phyloP scores from a whole-genome alignment of 768 basidiomycete species.

The Phylloporus sp. region DNA sequence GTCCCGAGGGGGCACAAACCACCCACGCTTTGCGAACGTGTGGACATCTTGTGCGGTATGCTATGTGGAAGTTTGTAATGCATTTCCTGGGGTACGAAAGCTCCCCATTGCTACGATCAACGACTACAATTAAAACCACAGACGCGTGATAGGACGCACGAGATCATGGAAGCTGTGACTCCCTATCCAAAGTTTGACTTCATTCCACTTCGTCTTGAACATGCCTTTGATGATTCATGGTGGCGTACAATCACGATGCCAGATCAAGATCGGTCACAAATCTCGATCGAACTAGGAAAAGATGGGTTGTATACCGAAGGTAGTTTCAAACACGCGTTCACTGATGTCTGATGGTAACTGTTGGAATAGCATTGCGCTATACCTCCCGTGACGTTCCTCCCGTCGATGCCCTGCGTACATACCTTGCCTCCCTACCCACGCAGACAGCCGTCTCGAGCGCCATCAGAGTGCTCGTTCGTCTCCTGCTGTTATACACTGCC shows the following conservation, averaged over 20 bases:
- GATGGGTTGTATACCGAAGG: slow-evolving; percentile 44
- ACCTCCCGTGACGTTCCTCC: slow-evolving; percentile 14
- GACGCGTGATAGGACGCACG: slow-evolving; percentile 52
- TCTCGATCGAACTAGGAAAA: slow-evolving; percentile 46
- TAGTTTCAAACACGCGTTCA: background rate
- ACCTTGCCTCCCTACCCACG: slow-evolving; percentile 66
- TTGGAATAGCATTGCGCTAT: slow-evolving; percentile 20
- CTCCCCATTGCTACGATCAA: background rate
- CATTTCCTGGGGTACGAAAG: slow-evolving; percentile 53
- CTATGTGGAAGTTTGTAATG: slow-evolving; percentile 65
- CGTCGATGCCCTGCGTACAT: slow-evolving; percentile 38
- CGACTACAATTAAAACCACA: slow-evolving; percentile 26
- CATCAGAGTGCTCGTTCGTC: slow-evolving; percentile 53
- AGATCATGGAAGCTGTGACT: slow-evolving; percentile 42
- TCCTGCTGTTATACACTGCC: slow-evolving; percentile 69
- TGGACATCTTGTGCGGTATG: slow-evolving; percentile 62
- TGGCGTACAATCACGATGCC: slow-evolving; percentile 48
- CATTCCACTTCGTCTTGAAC: slow-evolving; percentile 60
- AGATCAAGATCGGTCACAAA: slow-evolving; percentile 16
- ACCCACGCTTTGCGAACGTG: slow-evolving; percentile 56
- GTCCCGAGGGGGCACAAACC: slow-evolving; percentile 52
- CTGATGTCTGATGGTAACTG: slow-evolving; percentile 1
- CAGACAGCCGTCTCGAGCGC: slow-evolving; percentile 61
- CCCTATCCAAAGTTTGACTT: slow-evolving; percentile 53
- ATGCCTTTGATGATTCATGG: slow-evolving; percentile 69